Base-by-base conservation (phyloP, 805 yeast species). In the Candida ascalaphidarum region DNA sequence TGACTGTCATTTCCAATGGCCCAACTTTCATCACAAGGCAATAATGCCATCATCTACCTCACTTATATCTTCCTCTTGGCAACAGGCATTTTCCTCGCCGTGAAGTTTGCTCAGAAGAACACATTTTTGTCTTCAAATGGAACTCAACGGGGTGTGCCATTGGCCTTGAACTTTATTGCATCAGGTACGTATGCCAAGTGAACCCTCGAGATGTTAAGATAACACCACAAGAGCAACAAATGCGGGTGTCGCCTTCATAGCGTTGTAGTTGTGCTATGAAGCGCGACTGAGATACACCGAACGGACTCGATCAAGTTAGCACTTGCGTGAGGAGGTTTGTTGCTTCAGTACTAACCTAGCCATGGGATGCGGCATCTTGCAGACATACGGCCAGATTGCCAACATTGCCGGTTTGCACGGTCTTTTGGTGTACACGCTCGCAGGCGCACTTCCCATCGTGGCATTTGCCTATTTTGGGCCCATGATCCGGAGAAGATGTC, bases 371-470 rank as follows among this genome's bases (percentile, higher is more conserved):
- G 96, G 96, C 52, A 74, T 85, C 30, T 58, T 88, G 21, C 72
- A 92, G 8, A 81, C 96, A 0, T 88, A 83, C 44, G 77, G 95
- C 2, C 80, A 85, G 53, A 81, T 88, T 38, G 95, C 89, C 3
- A 85, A 85, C 36, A 60, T 77, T 30, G 74, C 89, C 1, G 96
- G 96, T 20, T 61, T 88, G 24, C 95, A 86, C 42, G 96, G 96
- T 3, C 62, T 88, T 26, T 48, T 88, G 31, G 94, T 83, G 7
- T 88, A 88, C 48, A 74, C 86, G 2, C 39, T 84, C 9, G 58
- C 80, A 11, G 92, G 95, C 21, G 79, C 95, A 2, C 52, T 88
- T 26, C 96, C 96, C 4, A 78, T 88, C 56, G 64, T 82, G 35
- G 54, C 83, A n/a, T 88, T 88, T 61, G 83, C 92, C 1, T 68